Percentiles rank a stretch among this genome's conserved stretches.
Evolutionary conservation across 2,329 filamentous ascomycete genomes (phyloP).

Genomic region (Ophiosphaerella herpotricha): DNA sequence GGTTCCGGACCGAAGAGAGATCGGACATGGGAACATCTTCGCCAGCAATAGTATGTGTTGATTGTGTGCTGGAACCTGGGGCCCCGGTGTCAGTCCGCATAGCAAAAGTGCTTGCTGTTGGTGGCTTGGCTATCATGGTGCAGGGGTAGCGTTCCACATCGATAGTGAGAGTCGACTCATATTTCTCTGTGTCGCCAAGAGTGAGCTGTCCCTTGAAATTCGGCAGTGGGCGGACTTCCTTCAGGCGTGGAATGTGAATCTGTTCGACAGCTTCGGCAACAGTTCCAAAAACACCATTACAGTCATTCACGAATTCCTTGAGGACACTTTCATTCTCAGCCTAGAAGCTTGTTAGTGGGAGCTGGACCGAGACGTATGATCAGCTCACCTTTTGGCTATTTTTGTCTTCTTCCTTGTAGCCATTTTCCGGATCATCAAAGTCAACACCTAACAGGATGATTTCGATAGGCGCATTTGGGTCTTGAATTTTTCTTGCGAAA

Average conservation of each 20-base stretch:
- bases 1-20: slow-evolving; percentile 73
- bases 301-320: slow-evolving; percentile 65
- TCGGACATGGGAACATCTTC: slow-evolving; percentile 42
- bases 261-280: slow-evolving; percentile 83
- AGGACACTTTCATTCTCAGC: slow-evolving; percentile 74
- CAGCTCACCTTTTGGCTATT: slow-evolving; percentile 64
- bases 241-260: slow-evolving; percentile 76
- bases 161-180: slow-evolving; percentile 77
- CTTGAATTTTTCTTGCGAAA: slow-evolving; percentile 75
- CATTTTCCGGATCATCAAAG: slow-evolving; percentile 89
- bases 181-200: slow-evolving; percentile 75
- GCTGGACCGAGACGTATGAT: background rate
- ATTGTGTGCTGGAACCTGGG: slow-evolving; percentile 59
- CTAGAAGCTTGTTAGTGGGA: slow-evolving; percentile 46
- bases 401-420: slow-evolving; percentile 91
- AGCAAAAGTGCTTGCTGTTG: slow-evolving; percentile 78
- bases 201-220: slow-evolving; percentile 80
- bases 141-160: slow-evolving; percentile 90
- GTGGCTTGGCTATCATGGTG: slow-evolving; percentile 75
- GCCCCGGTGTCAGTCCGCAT: slow-evolving; percentile 50
- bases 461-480: slow-evolving; percentile 68
- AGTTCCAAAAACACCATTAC: slow-evolving; percentile 78
- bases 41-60: slow-evolving; percentile 54
- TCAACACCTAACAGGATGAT: slow-evolving; percentile 84
- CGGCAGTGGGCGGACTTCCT: slow-evolving; percentile 73